These are phyloP conservation scores for Cryptococcus deneoformans DNA, from an alignment of 1,284 basidiomycete genomes.

Conservation along the genomic window DNA sequence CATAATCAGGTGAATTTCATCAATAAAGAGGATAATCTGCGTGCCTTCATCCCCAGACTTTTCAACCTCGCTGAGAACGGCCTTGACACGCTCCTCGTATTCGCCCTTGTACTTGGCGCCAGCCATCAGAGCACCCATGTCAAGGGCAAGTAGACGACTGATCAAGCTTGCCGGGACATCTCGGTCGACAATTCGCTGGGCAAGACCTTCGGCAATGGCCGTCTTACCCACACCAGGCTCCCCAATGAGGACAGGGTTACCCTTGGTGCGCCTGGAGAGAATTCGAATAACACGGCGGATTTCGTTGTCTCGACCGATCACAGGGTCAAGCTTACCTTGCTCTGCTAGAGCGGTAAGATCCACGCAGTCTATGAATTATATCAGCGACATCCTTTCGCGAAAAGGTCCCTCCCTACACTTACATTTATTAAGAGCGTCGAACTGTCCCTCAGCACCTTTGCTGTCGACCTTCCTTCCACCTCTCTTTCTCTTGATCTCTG, in stretches of 20 bases:
- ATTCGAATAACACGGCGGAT: conserved; percentile 64
- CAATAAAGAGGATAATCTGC: conserved; percentile 90
- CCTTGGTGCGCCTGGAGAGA: conserved; percentile 64
- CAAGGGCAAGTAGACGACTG: conserved; percentile 68
- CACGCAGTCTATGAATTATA: conserved; percentile 28
- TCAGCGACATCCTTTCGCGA: neutral
- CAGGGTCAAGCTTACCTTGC: conserved; percentile 57
- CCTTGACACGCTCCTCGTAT: conserved; percentile 96
- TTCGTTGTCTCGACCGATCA: conserved; percentile 57
- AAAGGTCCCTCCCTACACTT: conserved; percentile 19
- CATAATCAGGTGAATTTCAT: conserved; percentile 92
- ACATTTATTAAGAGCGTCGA: conserved; percentile 52
- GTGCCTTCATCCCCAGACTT: conserved; percentile 80
- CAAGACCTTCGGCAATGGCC: conserved; percentile 91
- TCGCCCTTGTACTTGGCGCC: conserved; percentile 87
- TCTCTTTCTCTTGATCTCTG: conserved; percentile 53
- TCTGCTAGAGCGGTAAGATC: conserved; percentile 52
- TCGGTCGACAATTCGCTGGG: conserved; percentile 91
- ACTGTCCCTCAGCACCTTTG: conserved; percentile 53
- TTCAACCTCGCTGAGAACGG: conserved; percentile 86
- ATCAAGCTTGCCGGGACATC: conserved; percentile 90
- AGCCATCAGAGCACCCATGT: conserved; percentile 72
- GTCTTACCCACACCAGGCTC: conserved; percentile 94
- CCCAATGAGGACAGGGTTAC: conserved; percentile 59
- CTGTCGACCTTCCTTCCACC: conserved; percentile 56